Percentiles rank a stretch among this genome's conserved stretches.
Conservation (phyloP, 805 yeast species). For the Saccharomyces jurei region DNA sequence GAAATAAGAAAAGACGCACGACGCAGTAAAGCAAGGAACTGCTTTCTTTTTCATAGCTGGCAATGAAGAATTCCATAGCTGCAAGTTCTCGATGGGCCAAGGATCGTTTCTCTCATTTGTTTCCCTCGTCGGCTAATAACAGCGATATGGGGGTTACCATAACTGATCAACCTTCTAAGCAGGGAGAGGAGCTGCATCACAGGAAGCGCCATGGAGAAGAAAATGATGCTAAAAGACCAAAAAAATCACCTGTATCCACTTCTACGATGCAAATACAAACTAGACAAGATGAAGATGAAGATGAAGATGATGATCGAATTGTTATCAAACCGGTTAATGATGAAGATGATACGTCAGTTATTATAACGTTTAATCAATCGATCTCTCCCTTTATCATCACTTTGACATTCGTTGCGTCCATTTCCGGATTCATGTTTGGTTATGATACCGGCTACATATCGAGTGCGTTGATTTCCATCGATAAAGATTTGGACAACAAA, state of each 20-base stretch:
- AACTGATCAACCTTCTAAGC: not conserved
- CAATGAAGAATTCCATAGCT: not conserved
- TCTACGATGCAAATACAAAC: not conserved
- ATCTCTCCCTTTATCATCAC: constrained; percentile 59
- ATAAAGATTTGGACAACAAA: constrained; percentile 59
- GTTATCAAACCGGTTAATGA: constrained; percentile 35
- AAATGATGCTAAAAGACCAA: not conserved
- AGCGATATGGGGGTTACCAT: not conserved
- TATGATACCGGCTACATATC: constrained; percentile 97
- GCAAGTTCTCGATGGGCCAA: not conserved
- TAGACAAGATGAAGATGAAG: constrained; percentile 5
- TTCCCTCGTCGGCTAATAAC: not conserved
- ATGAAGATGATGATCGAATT: constrained; percentile 15
- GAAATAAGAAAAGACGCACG: not conserved
- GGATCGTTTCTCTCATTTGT: not conserved
- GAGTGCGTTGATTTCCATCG: constrained; percentile 80
- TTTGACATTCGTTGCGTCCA: constrained; percentile 70
- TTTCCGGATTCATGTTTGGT: constrained; percentile 95
- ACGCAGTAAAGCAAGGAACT: not conserved
- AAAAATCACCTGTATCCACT: not conserved
- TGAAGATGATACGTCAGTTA: constrained; percentile 42
- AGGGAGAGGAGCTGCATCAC: not conserved
- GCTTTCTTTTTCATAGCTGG: not conserved
- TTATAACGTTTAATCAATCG: constrained; percentile 42
- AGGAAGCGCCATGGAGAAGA: not conserved